Base-by-base conservation (phyloP, 2,329 filamentous ascomycete species). In the Arthrocladium fulminans region DNA sequence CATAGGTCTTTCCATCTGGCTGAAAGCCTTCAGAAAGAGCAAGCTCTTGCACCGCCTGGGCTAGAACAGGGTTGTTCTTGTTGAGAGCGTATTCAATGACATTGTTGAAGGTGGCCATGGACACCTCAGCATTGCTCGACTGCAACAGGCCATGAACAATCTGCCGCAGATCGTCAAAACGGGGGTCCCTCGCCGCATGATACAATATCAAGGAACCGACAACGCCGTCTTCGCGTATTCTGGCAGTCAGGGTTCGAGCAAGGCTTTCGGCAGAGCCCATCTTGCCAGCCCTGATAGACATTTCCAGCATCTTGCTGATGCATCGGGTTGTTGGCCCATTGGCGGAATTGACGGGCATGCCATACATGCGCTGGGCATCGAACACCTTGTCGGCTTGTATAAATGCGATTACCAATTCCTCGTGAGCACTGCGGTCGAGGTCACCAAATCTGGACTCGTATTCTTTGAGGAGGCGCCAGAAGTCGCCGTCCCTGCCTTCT, bases 81-180 rank as follows among this genome's bases (percentile, higher is more conserved):
- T 78, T 76, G 54, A 83, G 81, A 8, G 87, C 86, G 49, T 82
- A 80, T 46, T 79, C 75, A 15, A 97, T 74, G 22, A 97, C 73
- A 4, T 72, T 69, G 60, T 97, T 94, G 58, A 97, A 80, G 4
- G 84, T 88, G 2, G 75, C 67, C 5, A 81, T 81, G 47, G 86
- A 82, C 0, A 88, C 79, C 5, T 70, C 65, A 2, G 75, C 56
- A 13, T 68, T 48, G 13, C 48, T 71, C 62, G 49, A 74, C 64
- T 51, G 71, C n/a, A 71, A 65, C 74, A 88, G 83, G 17, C 81
- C 73, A 37, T 77, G 71, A 51, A 92, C 77, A 79, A 89, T 88
- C 55, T 81, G 77, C 48, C 79, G 75, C 51, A 89, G 74, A 61
- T 87, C 81, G 63, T 87, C 79, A 1, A 84, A 77, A 1, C 80